Conservation (phyloP, 169 alveolate species). For the Toxoplasma gondii region DNA sequence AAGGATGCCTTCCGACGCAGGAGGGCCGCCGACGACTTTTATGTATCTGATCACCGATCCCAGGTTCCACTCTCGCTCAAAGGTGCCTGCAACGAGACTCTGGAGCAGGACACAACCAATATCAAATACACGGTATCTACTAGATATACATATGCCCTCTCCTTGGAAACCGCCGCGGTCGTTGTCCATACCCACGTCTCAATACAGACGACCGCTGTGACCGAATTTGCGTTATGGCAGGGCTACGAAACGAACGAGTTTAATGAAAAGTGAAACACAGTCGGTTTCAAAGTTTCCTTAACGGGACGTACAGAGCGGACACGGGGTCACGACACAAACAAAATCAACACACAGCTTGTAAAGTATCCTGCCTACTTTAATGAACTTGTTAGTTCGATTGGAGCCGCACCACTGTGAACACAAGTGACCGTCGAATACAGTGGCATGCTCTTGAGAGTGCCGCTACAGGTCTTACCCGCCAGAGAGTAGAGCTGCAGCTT, state of each 20-base stretch:
- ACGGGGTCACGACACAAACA: no score
- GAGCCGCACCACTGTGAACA: no score
- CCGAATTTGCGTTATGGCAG: background rate
- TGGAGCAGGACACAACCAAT: background rate
- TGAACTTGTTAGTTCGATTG: no score
- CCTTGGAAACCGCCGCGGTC: no score
- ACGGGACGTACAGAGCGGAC: no score
- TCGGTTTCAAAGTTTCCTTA: no score
- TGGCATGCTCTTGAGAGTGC: no score
- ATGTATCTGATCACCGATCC: conserved; percentile 84
- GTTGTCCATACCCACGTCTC: background rate
- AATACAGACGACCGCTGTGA: background rate
- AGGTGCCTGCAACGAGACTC: conserved; percentile 76
- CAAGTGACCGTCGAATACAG: no score
- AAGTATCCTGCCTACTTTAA: no score
- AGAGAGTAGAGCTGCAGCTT: conserved; percentile 81
- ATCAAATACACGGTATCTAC: background rate
- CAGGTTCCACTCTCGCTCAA: conserved; percentile 91
- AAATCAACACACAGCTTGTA: no score
- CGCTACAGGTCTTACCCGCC: conserved; percentile 31
- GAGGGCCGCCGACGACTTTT: conserved; percentile 91
- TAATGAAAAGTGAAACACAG: no score
- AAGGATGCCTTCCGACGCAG: conserved; percentile 89
- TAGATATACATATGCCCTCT: background rate
- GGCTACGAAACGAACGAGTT: no score